phyloP scores from a whole-genome alignment of 495 filamentous ascomycete genomes.

The Penicillium pancosmium region DNA sequence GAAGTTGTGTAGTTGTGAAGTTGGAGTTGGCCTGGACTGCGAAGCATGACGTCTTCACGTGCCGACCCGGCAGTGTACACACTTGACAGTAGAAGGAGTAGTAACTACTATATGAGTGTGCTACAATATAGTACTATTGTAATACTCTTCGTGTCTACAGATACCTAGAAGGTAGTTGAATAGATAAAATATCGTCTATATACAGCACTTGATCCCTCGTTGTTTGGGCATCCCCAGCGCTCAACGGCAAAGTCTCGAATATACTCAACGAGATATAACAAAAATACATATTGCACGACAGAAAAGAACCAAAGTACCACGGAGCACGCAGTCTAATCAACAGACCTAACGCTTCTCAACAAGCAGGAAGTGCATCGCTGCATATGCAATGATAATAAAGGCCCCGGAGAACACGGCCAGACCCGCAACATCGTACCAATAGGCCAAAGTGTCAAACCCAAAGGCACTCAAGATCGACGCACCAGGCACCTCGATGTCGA shows the following conservation, averaged over 20 bases:
- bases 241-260: neutral
- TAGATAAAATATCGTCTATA: slow-evolving; percentile 13
- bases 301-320: neutral
- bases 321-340: neutral
- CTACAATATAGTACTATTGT: no score
- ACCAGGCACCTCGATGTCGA: slow-evolving; percentile 95
- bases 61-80: slow-evolving; percentile 11
- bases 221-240: neutral
- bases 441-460: slow-evolving; percentile 80
- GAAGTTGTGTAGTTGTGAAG: neutral
- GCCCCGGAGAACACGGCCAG: slow-evolving; percentile 78
- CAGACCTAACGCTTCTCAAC: slow-evolving; percentile 78
- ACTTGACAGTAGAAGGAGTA: no score
- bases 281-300: neutral
- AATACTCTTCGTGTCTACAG: neutral
- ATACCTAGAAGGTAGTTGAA: neutral
- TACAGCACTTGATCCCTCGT: slow-evolving; percentile 15
- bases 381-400: slow-evolving; percentile 88
- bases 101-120: no score
- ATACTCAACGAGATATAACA: neutral
- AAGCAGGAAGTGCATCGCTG: slow-evolving; percentile 89
- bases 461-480: slow-evolving; percentile 93
- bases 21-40: slow-evolving; percentile 7
- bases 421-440: slow-evolving; percentile 84
- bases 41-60: slow-evolving; percentile 37